A percentile compares a stretch with the other conserved stretches of the same genome.
Evolutionary conservation across 2,329 filamentous ascomycete genomes (phyloP).

Genomic region (Penicillium palitans): DNA sequence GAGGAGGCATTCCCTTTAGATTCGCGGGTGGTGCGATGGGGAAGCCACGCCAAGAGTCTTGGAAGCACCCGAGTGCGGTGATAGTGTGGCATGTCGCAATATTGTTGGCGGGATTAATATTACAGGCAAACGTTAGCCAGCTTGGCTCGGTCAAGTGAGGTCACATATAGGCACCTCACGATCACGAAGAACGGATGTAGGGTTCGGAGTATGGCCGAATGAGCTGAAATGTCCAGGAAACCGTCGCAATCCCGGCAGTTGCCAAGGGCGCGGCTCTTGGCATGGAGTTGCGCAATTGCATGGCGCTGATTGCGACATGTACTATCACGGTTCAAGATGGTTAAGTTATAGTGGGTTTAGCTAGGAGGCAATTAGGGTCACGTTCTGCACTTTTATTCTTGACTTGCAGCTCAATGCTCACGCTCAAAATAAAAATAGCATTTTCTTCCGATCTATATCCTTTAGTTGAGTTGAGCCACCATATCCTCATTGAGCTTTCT

Average conservation of each 20-base stretch:
- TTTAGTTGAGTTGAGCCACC: too few species aligned
- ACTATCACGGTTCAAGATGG: neutral
- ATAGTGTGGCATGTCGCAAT: neutral
- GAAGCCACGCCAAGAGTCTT: slow-evolving; percentile 10
- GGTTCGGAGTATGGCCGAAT: neutral
- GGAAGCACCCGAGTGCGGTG: neutral
- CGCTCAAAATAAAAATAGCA: too few species aligned
- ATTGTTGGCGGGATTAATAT: neutral
- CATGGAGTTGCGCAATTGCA: neutral
- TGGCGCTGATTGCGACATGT: neutral
- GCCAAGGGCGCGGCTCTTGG: slow-evolving; percentile 4
- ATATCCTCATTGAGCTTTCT: too few species aligned
- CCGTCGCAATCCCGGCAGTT: neutral
- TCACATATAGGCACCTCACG: neutral
- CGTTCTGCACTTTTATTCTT: neutral
- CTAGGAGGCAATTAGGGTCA: neutral
- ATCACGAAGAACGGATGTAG: neutral
- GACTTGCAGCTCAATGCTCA: neutral
- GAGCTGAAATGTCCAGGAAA: neutral
- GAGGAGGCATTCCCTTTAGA: neutral
- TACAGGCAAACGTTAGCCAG: neutral
- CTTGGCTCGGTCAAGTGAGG: neutral
- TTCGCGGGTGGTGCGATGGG: neutral
- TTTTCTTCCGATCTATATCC: too few species aligned
- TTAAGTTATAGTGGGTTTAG: neutral